A percentile compares a stretch with the other conserved stretches of the same genome.
phyloP scores from a whole-genome alignment of 78 protist species.

The Dictyostelium brefeldianum region DNA sequence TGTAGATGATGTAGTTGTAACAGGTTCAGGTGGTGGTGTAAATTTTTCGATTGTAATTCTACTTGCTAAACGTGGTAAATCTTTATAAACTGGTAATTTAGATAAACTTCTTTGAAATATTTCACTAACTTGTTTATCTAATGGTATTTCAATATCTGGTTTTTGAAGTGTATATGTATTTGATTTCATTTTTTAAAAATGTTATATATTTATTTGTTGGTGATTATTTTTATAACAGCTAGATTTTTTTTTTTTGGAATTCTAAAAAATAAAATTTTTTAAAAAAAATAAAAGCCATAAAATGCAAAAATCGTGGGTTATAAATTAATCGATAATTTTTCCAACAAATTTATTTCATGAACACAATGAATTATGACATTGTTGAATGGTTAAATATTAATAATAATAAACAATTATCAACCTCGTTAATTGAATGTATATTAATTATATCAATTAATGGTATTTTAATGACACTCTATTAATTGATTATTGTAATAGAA shows the following conservation, averaged over 20 bases:
- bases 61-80: constrained; percentile 70
- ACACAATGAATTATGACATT: no score
- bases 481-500: no score
- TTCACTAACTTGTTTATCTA: background rate
- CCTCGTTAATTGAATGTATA: no score
- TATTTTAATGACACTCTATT: no score
- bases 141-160: constrained; percentile 21
- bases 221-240: background rate
- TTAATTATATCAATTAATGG: no score
- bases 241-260: background rate
- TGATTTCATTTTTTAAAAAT: constrained; percentile 8
- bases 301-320: no score
- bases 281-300: no score
- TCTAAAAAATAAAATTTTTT: background rate
- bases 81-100: constrained; percentile 64
- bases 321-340: no score
- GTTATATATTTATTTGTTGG: background rate
- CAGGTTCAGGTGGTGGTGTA: background rate
- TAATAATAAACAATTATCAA: no score
- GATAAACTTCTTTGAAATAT: background rate
- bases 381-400: no score
- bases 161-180: constrained; percentile 8
- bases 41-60: constrained; percentile 24
- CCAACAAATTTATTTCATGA: no score
- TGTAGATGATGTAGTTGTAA: background rate